Evolutionary conservation across 768 basidiomycete genomes (phyloP).

Genomic region (Agrocybe pediades): DNA sequence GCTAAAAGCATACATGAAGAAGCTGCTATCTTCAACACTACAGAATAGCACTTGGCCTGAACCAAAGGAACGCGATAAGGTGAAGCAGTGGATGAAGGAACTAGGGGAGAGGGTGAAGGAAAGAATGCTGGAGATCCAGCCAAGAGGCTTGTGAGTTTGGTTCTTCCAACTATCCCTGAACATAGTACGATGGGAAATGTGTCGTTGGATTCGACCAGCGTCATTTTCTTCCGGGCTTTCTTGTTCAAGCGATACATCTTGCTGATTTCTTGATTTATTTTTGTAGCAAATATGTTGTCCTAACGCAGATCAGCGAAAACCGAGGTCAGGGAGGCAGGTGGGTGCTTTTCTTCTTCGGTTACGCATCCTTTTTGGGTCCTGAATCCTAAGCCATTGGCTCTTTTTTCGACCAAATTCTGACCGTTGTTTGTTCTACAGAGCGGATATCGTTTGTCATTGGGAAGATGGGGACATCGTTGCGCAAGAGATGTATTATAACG

Average conservation of each 20-base stretch:
- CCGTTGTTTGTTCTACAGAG: constrained; percentile 42
- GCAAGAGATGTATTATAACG: constrained; percentile 80
- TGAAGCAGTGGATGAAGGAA: constrained; percentile 80
- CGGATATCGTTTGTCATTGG: constrained; percentile 86
- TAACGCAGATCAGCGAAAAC: constrained; percentile 86
- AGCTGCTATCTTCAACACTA: constrained; percentile 71
- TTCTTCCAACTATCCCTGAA: not conserved
- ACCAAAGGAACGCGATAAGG: constrained; percentile 65
- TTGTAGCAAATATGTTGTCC: constrained; percentile 80
- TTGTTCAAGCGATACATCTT: no score
- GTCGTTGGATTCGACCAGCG: no score
- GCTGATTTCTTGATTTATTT: constrained; percentile 2
- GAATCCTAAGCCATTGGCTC: constrained; percentile 5
- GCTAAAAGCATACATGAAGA: constrained; percentile 80
- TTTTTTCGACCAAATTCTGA: constrained; percentile 2
- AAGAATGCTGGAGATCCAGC: constrained; percentile 82
- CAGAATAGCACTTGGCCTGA: constrained; percentile 68
- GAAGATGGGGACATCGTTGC: constrained; percentile 80
- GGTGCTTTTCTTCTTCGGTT: constrained; percentile 26
- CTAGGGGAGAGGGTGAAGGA: constrained; percentile 85
- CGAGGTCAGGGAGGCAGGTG: constrained; percentile 84
- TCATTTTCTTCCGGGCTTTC: no score
- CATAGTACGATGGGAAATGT: not conserved
- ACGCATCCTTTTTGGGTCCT: constrained; percentile 9
- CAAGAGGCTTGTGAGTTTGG: constrained; percentile 74